A percentile compares a stretch with the other conserved stretches of the same genome.
Evolutionary conservation across 2,329 filamentous ascomycete species (phyloP).

Genomic region (Neofusicoccum parvum): DNA sequence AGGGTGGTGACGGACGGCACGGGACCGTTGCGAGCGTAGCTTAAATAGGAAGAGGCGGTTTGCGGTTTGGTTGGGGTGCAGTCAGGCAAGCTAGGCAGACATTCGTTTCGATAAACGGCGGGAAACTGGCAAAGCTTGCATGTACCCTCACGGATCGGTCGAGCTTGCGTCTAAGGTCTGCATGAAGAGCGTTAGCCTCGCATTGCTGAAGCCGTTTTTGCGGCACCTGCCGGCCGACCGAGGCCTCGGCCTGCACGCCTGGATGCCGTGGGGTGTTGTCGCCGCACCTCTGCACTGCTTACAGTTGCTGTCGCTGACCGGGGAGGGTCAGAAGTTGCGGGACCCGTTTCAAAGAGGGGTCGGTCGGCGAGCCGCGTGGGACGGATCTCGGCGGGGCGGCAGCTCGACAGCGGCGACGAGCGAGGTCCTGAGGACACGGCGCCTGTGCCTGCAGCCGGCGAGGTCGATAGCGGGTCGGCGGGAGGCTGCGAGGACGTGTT

Average conservation of each 20-base stretch:
- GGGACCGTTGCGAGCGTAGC: slow-evolving; percentile 4
- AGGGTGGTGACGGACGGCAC: slow-evolving; percentile 6
- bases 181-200: slow-evolving; percentile 33
- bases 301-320: slow-evolving; percentile 9
- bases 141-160: slow-evolving; percentile 27
- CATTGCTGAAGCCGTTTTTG: slow-evolving; percentile 27
- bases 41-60: slow-evolving; percentile 14
- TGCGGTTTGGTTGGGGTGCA: slow-evolving; percentile 15
- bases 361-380: slow-evolving; percentile 2
- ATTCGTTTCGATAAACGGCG: slow-evolving; percentile 33
- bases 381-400: slow-evolving; percentile 6
- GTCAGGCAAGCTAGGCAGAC: slow-evolving; percentile 34
- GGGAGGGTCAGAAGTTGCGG: slow-evolving; percentile 2
- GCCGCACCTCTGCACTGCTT: slow-evolving; percentile 18
- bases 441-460: slow-evolving; percentile 6
- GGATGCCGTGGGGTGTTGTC: slow-evolving; percentile 10
- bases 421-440: neutral
- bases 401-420: neutral
- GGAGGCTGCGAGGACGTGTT: slow-evolving; percentile 8
- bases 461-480: neutral
- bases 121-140: slow-evolving; percentile 33
- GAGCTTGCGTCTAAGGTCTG: slow-evolving; percentile 35
- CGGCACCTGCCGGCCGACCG: slow-evolving; percentile 14
- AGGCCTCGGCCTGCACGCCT: slow-evolving; percentile 16
- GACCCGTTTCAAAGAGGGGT: neutral